Conservation (phyloP, 805 yeast species). For the Lachancea kluyveri region DNA sequence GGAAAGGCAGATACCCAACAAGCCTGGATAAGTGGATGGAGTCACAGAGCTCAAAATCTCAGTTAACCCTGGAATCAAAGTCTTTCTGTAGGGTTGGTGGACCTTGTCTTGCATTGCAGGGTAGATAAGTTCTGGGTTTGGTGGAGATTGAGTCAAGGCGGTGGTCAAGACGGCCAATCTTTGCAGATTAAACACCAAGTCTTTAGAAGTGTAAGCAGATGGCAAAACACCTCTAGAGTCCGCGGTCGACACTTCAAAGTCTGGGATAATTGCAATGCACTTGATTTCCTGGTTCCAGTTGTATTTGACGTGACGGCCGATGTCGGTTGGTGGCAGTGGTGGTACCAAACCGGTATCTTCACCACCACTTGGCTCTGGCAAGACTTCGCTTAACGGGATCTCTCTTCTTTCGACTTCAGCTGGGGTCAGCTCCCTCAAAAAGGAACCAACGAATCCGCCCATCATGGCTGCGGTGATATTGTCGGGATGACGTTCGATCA, state of each 20-base stretch:
- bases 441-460: conserved; percentile 98
- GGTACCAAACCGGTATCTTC: conserved; percentile 63
- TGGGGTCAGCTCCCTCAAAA: conserved; percentile 70
- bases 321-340: conserved; percentile 74
- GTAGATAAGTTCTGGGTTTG: conserved; percentile 76
- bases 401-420: conserved; percentile 69
- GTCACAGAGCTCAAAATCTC: conserved; percentile 76
- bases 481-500: conserved; percentile 98
- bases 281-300: conserved; percentile 75
- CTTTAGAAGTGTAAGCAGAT: conserved; percentile 64
- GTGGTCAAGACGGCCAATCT: conserved; percentile 88
- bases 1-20: conserved; percentile 88
- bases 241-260: conserved; percentile 92
- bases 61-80: conserved; percentile 83
- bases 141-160: conserved; percentile 80
- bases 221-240: conserved; percentile 89
- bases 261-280: conserved; percentile 88
- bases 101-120: conserved; percentile 95
- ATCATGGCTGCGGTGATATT: conserved; percentile 98
- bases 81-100: conserved; percentile 95
- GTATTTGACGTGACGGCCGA: conserved; percentile 86
- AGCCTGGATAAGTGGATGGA: conserved; percentile 75
- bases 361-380: conserved; percentile 74
- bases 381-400: conserved; percentile 77
- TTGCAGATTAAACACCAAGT: conserved; percentile 88